Conservation (phyloP, 305 asterid genomes). For the Lippia alba region DNA sequence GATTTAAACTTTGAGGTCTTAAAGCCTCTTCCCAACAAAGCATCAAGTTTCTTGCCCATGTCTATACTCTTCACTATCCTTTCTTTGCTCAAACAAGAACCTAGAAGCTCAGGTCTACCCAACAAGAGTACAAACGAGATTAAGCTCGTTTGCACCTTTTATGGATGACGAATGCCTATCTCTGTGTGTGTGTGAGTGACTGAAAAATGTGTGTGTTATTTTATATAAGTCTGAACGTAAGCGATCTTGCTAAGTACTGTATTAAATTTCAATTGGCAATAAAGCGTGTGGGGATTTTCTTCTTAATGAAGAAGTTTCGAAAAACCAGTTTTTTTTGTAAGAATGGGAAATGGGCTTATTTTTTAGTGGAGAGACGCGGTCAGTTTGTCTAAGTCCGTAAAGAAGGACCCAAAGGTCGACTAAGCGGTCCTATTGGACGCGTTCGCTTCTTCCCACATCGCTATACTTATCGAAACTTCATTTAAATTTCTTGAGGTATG, state of each 20-base stretch:
- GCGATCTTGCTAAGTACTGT: not conserved
- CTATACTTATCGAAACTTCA: not conserved
- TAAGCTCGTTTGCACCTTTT: conserved; percentile 49
- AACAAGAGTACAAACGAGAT: conserved; percentile 41
- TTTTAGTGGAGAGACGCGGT: conserved; percentile 27
- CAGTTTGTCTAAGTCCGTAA: conserved; percentile 30
- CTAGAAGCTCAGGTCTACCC: not conserved
- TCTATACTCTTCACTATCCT: not conserved
- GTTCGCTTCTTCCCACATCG: not conserved
- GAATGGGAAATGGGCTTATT: not conserved
- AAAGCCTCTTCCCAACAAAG: conserved; percentile 55
- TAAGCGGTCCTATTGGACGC: conserved; percentile 37
- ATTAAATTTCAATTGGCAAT: not conserved
- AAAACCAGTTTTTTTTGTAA: not conserved
- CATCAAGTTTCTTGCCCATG: conserved; percentile 77
- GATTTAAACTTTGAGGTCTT: conserved; percentile 51
- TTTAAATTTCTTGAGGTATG: not conserved
- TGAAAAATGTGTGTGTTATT: too few species aligned
- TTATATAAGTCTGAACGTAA: not conserved
- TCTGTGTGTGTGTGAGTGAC: not conserved
- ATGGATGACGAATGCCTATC: conserved; percentile 36
- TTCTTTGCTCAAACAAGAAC: too few species aligned
- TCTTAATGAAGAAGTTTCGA: conserved; percentile 32
- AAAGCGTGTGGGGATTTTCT: conserved; percentile 43
- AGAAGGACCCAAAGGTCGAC: conserved; percentile 4